These are phyloP conservation scores for Arxiozyma bovina DNA, from an alignment of 1,139 yeast genomes.

Conservation along the genomic window DNA sequence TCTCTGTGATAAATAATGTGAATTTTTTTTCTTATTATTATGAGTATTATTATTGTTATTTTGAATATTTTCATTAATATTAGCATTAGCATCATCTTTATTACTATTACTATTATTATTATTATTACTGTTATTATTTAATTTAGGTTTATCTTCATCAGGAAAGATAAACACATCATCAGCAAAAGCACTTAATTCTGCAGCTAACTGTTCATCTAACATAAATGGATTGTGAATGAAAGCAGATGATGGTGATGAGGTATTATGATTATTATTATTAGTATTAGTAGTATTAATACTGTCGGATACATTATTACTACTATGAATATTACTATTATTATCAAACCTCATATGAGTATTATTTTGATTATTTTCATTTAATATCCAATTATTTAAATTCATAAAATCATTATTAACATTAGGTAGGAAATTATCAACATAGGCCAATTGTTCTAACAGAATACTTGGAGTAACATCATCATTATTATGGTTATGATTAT, in stretches of 20 bases:
- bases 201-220: conserved; percentile 60
- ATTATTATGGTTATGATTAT: background rate
- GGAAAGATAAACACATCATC: conserved; percentile 71
- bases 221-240: conserved; percentile 5
- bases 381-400: conserved; percentile 20
- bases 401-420: conserved; percentile 32
- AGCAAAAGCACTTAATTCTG: conserved; percentile 72
- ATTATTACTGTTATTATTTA: conserved; percentile 5
- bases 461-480: conserved; percentile 47
- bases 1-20: conserved; percentile 26
- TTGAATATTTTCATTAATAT: conserved; percentile 1
- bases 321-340: background rate
- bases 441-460: conserved; percentile 63
- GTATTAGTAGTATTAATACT: background rate
- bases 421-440: conserved; percentile 64
- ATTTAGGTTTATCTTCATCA: conserved; percentile 58
- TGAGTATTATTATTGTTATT: background rate
- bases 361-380: conserved; percentile 6
- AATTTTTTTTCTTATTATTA: conserved; percentile 8
- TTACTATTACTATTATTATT: conserved; percentile 6
- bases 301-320: background rate
- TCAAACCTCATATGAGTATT: background rate
- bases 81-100: conserved; percentile 6
- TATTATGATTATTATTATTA: background rate
- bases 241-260: too few species aligned